phyloP scores from a whole-genome alignment of 2,329 filamentous ascomycete genomes.

The Colletotrichum plurivorum region DNA sequence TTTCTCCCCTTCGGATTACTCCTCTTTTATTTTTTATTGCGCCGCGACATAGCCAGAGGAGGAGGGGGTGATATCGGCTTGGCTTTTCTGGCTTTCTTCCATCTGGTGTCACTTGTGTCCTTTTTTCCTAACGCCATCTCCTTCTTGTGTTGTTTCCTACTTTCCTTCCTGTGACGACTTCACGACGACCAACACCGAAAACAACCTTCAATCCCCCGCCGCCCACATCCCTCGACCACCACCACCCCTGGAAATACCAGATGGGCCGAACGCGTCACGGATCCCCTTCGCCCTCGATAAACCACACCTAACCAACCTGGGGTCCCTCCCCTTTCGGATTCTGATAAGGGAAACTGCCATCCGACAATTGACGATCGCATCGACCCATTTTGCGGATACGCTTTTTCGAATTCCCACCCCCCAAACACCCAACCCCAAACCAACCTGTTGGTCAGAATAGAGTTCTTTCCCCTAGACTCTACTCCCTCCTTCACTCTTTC shows the following conservation, averaged over 20 bases:
- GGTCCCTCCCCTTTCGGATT: neutral
- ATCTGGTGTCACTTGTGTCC: neutral
- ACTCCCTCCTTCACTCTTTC: too few relatives aligned
- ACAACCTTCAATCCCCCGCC: neutral
- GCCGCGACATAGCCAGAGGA: neutral
- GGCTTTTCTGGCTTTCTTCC: neutral
- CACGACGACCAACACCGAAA: neutral
- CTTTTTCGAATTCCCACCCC: neutral
- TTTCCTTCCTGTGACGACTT: neutral
- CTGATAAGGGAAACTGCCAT: neutral
- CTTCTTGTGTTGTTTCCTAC: too few relatives aligned
- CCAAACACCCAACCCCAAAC: neutral
- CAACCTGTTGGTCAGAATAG: conserved; percentile 12
- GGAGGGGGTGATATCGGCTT: neutral
- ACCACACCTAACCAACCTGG: neutral
- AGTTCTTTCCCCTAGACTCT: neutral
- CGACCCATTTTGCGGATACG: conserved; percentile 4
- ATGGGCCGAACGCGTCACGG: conserved; percentile 1
- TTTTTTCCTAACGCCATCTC: too few relatives aligned
- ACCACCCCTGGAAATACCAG: neutral
- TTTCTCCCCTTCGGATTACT: neutral
- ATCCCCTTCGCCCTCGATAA: neutral
- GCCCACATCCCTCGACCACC: neutral
- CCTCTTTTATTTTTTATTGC: neutral
- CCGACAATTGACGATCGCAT: neutral